Conservation (phyloP, 83 land plant genomes). For the Diphasiastrum complanatum region DNA sequence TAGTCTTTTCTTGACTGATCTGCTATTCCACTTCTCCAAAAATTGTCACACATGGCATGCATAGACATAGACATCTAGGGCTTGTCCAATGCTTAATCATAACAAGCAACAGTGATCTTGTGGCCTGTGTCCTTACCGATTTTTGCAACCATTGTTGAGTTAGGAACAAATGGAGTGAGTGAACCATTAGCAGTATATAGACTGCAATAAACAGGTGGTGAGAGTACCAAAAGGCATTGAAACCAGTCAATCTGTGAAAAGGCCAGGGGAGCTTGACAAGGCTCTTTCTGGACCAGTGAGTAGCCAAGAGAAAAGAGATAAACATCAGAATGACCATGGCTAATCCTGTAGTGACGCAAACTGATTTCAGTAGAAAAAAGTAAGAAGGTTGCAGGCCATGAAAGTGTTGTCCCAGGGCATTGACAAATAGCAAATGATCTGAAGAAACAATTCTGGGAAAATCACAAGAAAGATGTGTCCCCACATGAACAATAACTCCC, state of each 20-base stretch:
- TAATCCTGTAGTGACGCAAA: conserved; percentile 65
- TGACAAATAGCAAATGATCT: conserved; percentile 34
- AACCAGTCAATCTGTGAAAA: conserved; percentile 75
- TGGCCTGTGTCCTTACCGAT: too few relatives aligned
- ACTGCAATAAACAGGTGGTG: conserved; percentile 80
- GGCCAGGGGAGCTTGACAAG: conserved; percentile 69
- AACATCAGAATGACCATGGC: conserved; percentile 74
- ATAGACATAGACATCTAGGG: too few relatives aligned
- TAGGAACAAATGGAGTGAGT: conserved; percentile 60
- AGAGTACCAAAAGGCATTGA: conserved; percentile 97
- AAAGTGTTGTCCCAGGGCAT: conserved; percentile 42
- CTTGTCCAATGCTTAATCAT: too few relatives aligned
- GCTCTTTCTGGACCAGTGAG: conserved; percentile 50
- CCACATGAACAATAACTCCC: conserved; percentile 61
- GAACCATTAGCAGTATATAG: conserved; percentile 61
- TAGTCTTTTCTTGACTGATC: too few relatives aligned
- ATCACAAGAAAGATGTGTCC: conserved; percentile 71
- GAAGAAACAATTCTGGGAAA: conserved; percentile 51
- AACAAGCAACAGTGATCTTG: too few relatives aligned
- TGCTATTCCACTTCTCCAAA: too few relatives aligned
- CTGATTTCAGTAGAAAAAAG: conserved; percentile 30
- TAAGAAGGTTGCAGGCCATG: conserved; percentile 51
- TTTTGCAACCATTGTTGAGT: conserved; percentile 57
- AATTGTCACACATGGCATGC: too few relatives aligned
- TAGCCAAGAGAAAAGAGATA: conserved; percentile 65